A percentile compares a stretch with the other conserved stretches of the same genome.
These are phyloP conservation scores for Sphaerulina vaccinii DNA, from an alignment of 2,329 filamentous ascomycete species.

Conservation along the genomic window DNA sequence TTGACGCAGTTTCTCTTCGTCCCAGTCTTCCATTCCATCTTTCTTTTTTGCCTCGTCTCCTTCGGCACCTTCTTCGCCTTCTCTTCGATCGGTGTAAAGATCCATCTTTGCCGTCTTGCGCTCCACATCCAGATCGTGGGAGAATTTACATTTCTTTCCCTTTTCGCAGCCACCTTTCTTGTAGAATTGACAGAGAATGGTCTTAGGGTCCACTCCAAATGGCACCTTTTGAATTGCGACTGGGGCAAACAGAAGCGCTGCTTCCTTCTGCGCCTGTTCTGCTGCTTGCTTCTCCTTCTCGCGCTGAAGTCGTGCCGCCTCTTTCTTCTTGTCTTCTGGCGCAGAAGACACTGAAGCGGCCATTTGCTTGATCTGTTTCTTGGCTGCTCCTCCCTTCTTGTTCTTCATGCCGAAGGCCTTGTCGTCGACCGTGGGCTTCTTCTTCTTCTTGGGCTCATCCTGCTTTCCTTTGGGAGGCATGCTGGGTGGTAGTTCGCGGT, in stretches of 20 bases:
- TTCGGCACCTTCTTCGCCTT: constrained; percentile 66
- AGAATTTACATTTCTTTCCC: constrained; percentile 95
- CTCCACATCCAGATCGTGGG: constrained; percentile 84
- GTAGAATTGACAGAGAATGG: constrained; percentile 91
- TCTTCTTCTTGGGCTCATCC: constrained; percentile 48
- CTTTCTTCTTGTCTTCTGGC: constrained; percentile 84
- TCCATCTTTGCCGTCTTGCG: constrained; percentile 90
- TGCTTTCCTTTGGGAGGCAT: constrained; percentile 69
- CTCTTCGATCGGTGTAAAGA: constrained; percentile 81
- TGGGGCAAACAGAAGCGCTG: constrained; percentile 80
- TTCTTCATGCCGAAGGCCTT: constrained; percentile 99
- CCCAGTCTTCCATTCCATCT: constrained; percentile 96
- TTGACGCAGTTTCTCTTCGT: constrained; percentile 88
- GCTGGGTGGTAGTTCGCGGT: constrained; percentile 39
- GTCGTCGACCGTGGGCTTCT: constrained; percentile 72
- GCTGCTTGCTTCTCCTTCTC: constrained; percentile 90
- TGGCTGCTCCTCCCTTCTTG: constrained; percentile 89
- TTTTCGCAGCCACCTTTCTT: constrained; percentile 98
- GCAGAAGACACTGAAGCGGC: constrained; percentile 68
- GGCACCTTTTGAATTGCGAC: constrained; percentile 96
- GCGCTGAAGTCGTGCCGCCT: constrained; percentile 61
- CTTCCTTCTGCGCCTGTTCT: constrained; percentile 78
- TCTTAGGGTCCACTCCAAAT: constrained; percentile 97
- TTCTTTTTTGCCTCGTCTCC: constrained; percentile 65
- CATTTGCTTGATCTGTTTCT: constrained; percentile 87